Conservation (phyloP, 257 asterid genomes). For the Ophiorrhiza pumila region DNA sequence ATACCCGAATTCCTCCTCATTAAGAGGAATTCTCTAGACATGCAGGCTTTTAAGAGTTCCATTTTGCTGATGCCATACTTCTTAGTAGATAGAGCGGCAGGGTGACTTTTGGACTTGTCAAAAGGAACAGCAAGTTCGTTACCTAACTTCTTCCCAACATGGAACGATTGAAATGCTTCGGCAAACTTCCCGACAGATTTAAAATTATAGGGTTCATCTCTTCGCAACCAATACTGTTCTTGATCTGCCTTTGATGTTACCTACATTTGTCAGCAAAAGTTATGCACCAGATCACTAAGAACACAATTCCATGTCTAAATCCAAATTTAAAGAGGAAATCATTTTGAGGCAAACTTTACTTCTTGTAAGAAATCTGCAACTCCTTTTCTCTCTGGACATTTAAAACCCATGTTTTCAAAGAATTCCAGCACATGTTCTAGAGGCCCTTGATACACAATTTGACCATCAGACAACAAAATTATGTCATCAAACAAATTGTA, state of each 20-base stretch:
- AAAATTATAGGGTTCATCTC: slow-evolving; percentile 17
- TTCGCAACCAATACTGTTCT: slow-evolving; percentile 23
- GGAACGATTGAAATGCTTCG: slow-evolving; percentile 25
- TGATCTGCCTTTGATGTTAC: slow-evolving; percentile 30
- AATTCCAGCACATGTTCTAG: slow-evolving; percentile 58
- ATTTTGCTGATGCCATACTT: slow-evolving; percentile 19
- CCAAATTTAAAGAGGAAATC: not conserved
- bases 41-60: slow-evolving; percentile 27
- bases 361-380: slow-evolving; percentile 68
- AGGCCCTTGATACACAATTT: slow-evolving; percentile 83
- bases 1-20: slow-evolving; percentile 25
- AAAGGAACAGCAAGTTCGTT: slow-evolving; percentile 21
- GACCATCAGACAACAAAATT: slow-evolving; percentile 77
- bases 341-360: not conserved
- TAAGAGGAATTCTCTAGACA: slow-evolving; percentile 19
- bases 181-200: slow-evolving; percentile 11
- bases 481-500: slow-evolving; percentile 79
- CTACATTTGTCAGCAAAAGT: too few relatives aligned
- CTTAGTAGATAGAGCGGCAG: slow-evolving; percentile 20
- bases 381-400: slow-evolving; percentile 76
- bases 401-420: slow-evolving; percentile 67
- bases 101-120: slow-evolving; percentile 22
- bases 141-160: slow-evolving; percentile 20
- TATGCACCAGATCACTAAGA: too few relatives aligned
- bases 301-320: not conserved